Base-by-base conservation (phyloP, 2,329 filamentous ascomycete species). In the Magnaporthiopsis poae region DNA sequence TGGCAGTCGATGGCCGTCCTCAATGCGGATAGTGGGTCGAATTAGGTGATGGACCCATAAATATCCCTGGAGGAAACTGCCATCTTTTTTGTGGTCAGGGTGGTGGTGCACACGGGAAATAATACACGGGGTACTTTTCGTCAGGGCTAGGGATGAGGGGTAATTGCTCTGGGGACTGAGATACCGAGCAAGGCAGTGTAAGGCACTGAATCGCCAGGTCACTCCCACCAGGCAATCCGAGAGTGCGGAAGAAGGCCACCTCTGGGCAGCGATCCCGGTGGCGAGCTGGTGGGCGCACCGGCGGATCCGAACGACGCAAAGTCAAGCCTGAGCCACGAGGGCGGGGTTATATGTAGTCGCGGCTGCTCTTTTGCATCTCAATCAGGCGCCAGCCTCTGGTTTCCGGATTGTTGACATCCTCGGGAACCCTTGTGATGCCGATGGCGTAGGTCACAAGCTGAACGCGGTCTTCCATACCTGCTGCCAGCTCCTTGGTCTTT, bases 361-460 rank as follows among this genome's bases (percentile, higher is more conserved):
- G 87, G 66, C 91, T 94, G 77, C 92, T 96, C 88, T 99, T 99
- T 79, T 99, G 95, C 82, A 99, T 87, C 81, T 99, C 95, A 75
- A 99, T 98, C 77, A 99, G 82, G 74, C 94, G 89, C 95, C 95
- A 99, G 39, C 95, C 95, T 74, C 93, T 86, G 13, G 95, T 99
- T 81, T 99, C 95, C 1, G 92, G 91, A 77, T 99, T 98, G 82
- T 89, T 94, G 71, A 98, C 94, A 72, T 99, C 95, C 75, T 99
- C 95, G 2, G 95, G 89, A 68, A 96, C 88, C 70, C 95, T 85
- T 3, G 95, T 99, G 68, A 99, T 90, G 72, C 95, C 95, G 72
- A 99, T 98, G 69, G 94, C 95, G 75, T 99, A 99, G 2, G 95
- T 98, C 71, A 99, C 95, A 71, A 96, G 88, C 79, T 99, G 95